These are phyloP conservation scores for Exophiala spinifera DNA, from an alignment of 2,329 filamentous ascomycete species.

Conservation along the genomic window DNA sequence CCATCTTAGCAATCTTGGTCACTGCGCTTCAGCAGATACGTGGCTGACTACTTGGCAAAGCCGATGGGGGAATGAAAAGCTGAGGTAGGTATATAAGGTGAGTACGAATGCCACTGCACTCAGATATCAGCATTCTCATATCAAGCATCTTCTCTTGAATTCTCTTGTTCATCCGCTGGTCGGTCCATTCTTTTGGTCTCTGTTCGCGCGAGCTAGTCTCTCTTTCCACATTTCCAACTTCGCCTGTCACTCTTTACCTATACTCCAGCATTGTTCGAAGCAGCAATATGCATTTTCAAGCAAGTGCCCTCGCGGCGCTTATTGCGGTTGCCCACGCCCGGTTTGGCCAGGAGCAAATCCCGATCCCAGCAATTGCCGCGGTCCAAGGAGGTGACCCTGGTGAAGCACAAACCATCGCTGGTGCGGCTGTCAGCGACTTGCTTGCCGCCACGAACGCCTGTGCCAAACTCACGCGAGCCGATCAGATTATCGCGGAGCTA, in stretches of 20 bases:
- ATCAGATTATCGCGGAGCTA: constrained; percentile 61
- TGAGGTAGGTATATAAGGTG: constrained; percentile 7
- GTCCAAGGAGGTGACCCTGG: constrained; percentile 48
- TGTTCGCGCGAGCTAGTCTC: constrained; percentile 26
- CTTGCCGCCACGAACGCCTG: constrained; percentile 65
- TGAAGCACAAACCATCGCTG: constrained; percentile 62
- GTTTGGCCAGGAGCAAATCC: constrained; percentile 24
- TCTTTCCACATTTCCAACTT: constrained; percentile 15
- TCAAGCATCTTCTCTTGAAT: constrained; percentile 9
- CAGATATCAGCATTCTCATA: background rate
- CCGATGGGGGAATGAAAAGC: background rate
- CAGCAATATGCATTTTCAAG: constrained; percentile 15
- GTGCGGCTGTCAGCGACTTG: constrained; percentile 59
- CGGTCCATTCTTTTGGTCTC: constrained; percentile 22
- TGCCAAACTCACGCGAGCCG: constrained; percentile 62
- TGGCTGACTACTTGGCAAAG: background rate
- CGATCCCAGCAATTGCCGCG: constrained; percentile 25
- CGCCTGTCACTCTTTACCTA: constrained; percentile 20
- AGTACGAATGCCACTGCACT: background rate
- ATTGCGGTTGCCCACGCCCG: constrained; percentile 23
- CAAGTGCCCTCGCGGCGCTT: constrained; percentile 9
- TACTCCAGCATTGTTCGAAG: constrained; percentile 3
- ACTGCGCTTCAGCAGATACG: background rate
- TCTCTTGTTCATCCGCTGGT: constrained; percentile 23
- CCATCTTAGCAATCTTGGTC: constrained; percentile 6